phyloP scores from a whole-genome alignment of 2,329 filamentous ascomycete genomes.

The Botryotinia convoluta region DNA sequence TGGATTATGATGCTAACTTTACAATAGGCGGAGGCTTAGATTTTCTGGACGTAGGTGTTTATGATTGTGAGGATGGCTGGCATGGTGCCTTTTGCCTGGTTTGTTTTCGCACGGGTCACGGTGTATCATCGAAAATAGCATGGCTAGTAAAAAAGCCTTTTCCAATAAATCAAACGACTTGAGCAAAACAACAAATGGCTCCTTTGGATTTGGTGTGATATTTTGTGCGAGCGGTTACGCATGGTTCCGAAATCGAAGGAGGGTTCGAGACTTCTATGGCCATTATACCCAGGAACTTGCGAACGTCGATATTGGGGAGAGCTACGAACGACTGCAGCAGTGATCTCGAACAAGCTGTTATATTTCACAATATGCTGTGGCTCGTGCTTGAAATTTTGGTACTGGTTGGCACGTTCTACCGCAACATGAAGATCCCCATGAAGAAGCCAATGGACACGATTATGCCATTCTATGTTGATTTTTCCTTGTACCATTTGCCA shows the following conservation, averaged over 20 bases:
- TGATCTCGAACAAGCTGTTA: conserved; percentile 15
- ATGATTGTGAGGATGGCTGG: conserved; percentile 29
- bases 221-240: conserved; percentile 15
- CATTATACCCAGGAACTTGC: conserved; percentile 7
- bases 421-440: neutral
- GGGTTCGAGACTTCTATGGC: conserved; percentile 2
- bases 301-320: neutral
- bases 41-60: conserved; percentile 29
- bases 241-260: conserved; percentile 2
- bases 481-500: neutral
- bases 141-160: conserved; percentile 35
- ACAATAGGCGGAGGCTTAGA: conserved; percentile 37
- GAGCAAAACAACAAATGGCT: conserved; percentile 28
- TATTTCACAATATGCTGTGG: conserved; percentile 2
- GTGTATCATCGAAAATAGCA: conserved; percentile 39
- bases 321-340: neutral
- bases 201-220: conserved; percentile 19
- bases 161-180: conserved; percentile 37
- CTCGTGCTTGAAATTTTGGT: conserved; percentile 9
- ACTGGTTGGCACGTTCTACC: neutral
- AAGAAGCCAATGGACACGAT: conserved; percentile 9
- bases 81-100: conserved; percentile 26
- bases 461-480: neutral
- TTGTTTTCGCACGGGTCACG: conserved; percentile 31
- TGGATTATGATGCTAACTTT: conserved; percentile 23